Conservation (phyloP, 441 rosid genomes). For the Croton laevigatus region DNA sequence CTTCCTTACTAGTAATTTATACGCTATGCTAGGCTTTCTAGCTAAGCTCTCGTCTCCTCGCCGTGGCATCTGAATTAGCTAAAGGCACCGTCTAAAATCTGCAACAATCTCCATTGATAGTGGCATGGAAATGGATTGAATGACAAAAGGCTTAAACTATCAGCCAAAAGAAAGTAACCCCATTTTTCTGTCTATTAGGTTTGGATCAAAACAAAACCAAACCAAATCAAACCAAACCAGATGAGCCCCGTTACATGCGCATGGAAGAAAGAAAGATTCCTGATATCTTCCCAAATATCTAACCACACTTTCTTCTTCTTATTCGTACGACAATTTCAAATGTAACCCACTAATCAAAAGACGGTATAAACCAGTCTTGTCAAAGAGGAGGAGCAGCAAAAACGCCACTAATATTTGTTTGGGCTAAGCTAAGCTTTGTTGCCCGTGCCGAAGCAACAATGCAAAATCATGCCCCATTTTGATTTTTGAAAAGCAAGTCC, state of each 20-base stretch:
- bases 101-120: neutral
- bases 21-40: too few relatives aligned
- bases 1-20: too few relatives aligned
- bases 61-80: neutral
- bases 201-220: neutral
- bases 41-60: too few relatives aligned
- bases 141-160: slow-evolving; percentile 21
- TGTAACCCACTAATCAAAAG: neutral
- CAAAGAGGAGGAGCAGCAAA: slow-evolving; percentile 5
- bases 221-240: too few relatives aligned
- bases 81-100: too few relatives aligned
- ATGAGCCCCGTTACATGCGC: slow-evolving; percentile 12
- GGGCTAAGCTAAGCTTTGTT: neutral
- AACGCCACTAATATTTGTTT: neutral
- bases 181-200: neutral
- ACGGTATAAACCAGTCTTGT: neutral
- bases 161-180: slow-evolving; percentile 25
- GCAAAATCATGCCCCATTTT: neutral
- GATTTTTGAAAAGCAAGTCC: neutral
- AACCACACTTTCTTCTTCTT: neutral
- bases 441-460: slow-evolving; percentile 10
- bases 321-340: neutral
- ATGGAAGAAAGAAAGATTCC: too few relatives aligned
- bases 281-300: too few relatives aligned
- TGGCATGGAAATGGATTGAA: slow-evolving; percentile 20